phyloP scores from a whole-genome alignment of 805 yeast species.

The Metschnikowia proteae region DNA sequence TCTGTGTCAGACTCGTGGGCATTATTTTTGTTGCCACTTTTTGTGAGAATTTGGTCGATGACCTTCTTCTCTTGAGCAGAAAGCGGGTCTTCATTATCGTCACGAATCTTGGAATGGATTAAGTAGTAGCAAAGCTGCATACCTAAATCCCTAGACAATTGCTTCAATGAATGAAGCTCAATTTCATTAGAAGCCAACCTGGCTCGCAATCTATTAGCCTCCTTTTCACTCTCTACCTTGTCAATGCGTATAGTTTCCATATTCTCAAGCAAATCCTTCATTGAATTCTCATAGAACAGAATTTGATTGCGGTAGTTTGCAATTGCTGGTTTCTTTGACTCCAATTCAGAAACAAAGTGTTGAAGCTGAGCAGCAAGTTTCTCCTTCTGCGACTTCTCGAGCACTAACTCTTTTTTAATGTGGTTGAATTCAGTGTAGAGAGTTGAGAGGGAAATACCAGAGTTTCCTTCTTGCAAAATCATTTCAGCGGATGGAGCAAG shows the following conservation, averaged over 20 bases:
- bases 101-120: conserved; percentile 58
- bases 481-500: conserved; percentile 56
- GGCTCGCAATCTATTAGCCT: conserved; percentile 30
- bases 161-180: conserved; percentile 47
- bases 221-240: conserved; percentile 41
- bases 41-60: conserved; percentile 50
- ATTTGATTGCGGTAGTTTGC: conserved; percentile 57
- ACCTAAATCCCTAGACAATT: conserved; percentile 68
- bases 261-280: conserved; percentile 47
- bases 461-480: conserved; percentile 41
- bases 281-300: conserved; percentile 53
- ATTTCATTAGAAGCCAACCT: conserved; percentile 41
- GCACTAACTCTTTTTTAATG: conserved; percentile 60
- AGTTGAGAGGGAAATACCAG: conserved; percentile 61
- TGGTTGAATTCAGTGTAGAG: conserved; percentile 61
- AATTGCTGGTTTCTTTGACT: conserved; percentile 72
- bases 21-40: conserved; percentile 27
- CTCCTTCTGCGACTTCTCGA: conserved; percentile 69
- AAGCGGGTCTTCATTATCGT: conserved; percentile 56
- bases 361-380: conserved; percentile 68
- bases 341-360: conserved; percentile 69
- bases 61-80: conserved; percentile 62
- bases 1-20: conserved; percentile 63
- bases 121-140: conserved; percentile 76
- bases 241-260: conserved; percentile 54